phyloP scores from a whole-genome alignment of 371 early-diverging fungal species.

The Mortierella sp. region DNA sequence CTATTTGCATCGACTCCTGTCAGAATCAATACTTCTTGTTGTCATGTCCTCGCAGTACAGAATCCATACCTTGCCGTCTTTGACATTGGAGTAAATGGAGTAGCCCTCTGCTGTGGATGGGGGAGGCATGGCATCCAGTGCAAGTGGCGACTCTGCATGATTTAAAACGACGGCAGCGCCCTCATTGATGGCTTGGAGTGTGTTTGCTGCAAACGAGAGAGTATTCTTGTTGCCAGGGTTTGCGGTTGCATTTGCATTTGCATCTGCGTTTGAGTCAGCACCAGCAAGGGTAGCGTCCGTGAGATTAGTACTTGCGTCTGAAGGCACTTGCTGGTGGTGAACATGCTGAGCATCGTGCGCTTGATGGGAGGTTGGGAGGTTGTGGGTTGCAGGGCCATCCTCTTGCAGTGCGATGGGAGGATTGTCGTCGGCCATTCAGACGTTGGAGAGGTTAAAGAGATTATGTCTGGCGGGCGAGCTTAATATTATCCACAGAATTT shows the following conservation, averaged over 20 bases:
- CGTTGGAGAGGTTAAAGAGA: no score
- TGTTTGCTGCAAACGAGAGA: conserved; percentile 24
- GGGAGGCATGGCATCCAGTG: background rate
- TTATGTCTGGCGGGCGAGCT: no score
- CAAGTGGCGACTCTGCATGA: conserved; percentile 1
- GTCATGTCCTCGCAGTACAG: no score
- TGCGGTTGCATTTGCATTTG: background rate
- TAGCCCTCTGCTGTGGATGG: conserved; percentile 42
- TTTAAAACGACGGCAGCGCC: background rate
- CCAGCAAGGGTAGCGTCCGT: background rate
- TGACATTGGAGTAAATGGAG: conserved; percentile 53
- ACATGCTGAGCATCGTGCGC: background rate
- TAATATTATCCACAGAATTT: no score
- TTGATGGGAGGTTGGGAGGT: no score
- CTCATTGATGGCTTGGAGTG: conserved; percentile 7
- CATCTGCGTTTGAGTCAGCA: background rate
- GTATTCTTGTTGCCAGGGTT: conserved; percentile 15
- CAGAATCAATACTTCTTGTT: no score
- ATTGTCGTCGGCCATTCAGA: no score
- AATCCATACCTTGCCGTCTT: conserved; percentile 45
- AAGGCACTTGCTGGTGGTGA: background rate
- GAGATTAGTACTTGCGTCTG: background rate
- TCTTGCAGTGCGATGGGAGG: no score
- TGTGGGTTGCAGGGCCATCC: no score
- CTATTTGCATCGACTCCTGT: no score